Base-by-base conservation (phyloP, 805 yeast species). In the Cyberlindnera suaveolens region DNA sequence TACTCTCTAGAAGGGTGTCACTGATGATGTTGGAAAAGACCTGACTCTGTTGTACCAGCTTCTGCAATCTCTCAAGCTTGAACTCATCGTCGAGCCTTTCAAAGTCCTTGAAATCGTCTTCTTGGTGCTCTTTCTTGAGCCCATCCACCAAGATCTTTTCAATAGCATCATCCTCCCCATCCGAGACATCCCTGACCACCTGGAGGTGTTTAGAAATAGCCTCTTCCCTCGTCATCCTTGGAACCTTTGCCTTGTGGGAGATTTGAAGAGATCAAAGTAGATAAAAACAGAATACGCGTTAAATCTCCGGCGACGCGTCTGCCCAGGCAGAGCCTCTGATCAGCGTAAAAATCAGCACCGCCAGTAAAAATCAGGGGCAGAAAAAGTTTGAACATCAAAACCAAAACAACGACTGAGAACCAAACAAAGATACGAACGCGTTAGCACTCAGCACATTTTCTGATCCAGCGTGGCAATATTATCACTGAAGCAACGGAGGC, bases 11-110 rank as follows among this genome's bases (percentile, higher is more conserved):
- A 36, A 91, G 71, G 10, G 90, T 82, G 40, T 88, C 90, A 3
- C 95, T 80, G 34, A 91, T 85, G 50, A 91, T 87, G 48, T 82
- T 77, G 1, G 97, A 84, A 63, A 87, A 91, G 2, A 90, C 77
- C 58, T 88, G 90, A 15, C 96, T 86, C 57, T 86, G 82, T 54
- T 85, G 83, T n/a, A 91, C 88, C 49, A 91, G 70, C 31, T 78
- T 80, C 45, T 85, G 76, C 42, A 91, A 66, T 42, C 87, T 73
- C 42, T 75, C 73, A 36, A 88, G 65, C 55, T 87, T 86, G 36
- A 68, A 65, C 33, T 79, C 77, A n/a, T 66, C 66, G 2, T 77
- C 68, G 16, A 75, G 62, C 7, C 62, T 61, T 43, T 78, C 68
- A 36, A 62, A 58, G 32, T 56, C 58, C 32, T 54, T 34, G 40